phyloP scores from a whole-genome alignment of 345 rosid genomes.

The Gossypium thurberi region DNA sequence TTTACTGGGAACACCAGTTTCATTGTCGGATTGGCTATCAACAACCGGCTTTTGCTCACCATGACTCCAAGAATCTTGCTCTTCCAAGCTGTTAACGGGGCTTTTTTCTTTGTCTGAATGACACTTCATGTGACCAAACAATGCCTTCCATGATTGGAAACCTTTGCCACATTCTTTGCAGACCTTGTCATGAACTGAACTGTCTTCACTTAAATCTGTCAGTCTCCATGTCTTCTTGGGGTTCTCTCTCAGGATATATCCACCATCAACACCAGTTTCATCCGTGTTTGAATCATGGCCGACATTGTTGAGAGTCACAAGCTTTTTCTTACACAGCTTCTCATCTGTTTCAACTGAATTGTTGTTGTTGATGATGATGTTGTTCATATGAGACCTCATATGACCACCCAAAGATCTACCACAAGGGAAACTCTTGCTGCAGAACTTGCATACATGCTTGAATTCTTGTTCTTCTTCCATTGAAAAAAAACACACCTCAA shows the following conservation, averaged over 20 bases:
- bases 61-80: constrained; percentile 35
- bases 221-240: constrained; percentile 48
- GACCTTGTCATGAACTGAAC: constrained; percentile 23
- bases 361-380: constrained; percentile 6
- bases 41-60: constrained; percentile 23
- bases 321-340: constrained; percentile 31
- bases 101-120: constrained; percentile 33
- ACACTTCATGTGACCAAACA: constrained; percentile 36
- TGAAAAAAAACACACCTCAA: not conserved
- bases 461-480: constrained; percentile 32
- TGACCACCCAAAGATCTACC: constrained; percentile 77
- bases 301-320: constrained; percentile 19
- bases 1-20: constrained; percentile 28
- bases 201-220: constrained; percentile 19
- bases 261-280: constrained; percentile 11
- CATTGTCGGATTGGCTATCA: constrained; percentile 43
- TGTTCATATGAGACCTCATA: constrained; percentile 58
- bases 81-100: constrained; percentile 21
- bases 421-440: constrained; percentile 52
- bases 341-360: constrained; percentile 28
- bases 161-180: constrained; percentile 46
- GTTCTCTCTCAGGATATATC: constrained; percentile 43
- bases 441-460: constrained; percentile 52
- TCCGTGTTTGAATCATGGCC: not conserved
- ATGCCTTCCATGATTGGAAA: constrained; percentile 37